These are phyloP conservation scores for Xylaria sp. DNA, from an alignment of 2,329 filamentous ascomycete genomes.

Conservation along the genomic window DNA sequence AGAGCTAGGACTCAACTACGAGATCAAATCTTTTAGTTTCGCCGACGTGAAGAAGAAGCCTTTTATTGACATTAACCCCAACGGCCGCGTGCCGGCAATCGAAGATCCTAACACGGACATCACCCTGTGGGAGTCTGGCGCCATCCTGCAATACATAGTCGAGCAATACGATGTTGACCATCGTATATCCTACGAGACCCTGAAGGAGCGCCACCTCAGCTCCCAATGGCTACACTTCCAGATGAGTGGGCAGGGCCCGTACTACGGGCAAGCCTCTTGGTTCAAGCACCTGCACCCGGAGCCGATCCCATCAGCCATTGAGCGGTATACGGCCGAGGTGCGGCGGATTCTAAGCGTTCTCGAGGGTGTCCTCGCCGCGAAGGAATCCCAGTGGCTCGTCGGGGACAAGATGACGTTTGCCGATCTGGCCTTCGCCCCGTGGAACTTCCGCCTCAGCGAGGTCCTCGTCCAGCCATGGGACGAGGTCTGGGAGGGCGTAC, in stretches of 20 bases:
- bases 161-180: constrained; percentile 50
- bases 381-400: constrained; percentile 32
- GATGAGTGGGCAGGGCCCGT: constrained; percentile 54
- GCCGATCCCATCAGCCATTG: constrained; percentile 44
- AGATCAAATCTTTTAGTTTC: constrained; percentile 37
- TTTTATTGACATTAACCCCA: constrained; percentile 40
- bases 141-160: constrained; percentile 34
- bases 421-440: constrained; percentile 40
- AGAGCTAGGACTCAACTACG: constrained; percentile 43
- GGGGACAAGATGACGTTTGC: constrained; percentile 50
- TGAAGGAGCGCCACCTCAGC: constrained; percentile 49
- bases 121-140: constrained; percentile 35
- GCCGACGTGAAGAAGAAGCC: constrained; percentile 41
- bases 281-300: constrained; percentile 40
- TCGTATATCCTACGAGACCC: constrained; percentile 49
- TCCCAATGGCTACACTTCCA: constrained; percentile 57
- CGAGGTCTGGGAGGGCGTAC: constrained; percentile 27
- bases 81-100: constrained; percentile 38
- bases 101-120: constrained; percentile 36
- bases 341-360: constrained; percentile 46
- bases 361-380: constrained; percentile 21
- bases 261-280: constrained; percentile 46
- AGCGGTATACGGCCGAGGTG: constrained; percentile 48
- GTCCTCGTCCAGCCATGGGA: constrained; percentile 3
- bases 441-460: constrained; percentile 27